phyloP scores from a whole-genome alignment of 1,284 basidiomycete genomes.

The Papiliotrema laurentii region DNA sequence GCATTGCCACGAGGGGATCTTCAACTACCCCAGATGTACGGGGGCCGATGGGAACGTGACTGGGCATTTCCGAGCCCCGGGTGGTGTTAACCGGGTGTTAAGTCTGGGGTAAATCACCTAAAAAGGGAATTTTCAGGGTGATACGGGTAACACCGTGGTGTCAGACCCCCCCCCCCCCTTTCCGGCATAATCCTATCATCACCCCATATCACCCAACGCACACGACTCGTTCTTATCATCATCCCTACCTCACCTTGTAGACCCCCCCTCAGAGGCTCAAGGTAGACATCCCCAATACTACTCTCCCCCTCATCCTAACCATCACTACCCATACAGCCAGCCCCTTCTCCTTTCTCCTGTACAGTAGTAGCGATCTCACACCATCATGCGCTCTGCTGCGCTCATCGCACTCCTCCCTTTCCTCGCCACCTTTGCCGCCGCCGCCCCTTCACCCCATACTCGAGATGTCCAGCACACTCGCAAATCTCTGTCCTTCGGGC shows the following conservation, averaged over 20 bases:
- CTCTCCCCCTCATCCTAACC: too few relatives aligned
- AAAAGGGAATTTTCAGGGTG: background rate
- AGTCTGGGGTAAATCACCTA: background rate
- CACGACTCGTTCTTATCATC: background rate
- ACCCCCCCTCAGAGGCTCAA: too few relatives aligned
- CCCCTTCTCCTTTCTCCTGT: constrained; percentile 1
- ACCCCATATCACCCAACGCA: background rate
- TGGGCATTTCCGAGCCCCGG: background rate
- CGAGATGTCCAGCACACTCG: constrained; percentile 40
- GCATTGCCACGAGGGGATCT: too few relatives aligned
- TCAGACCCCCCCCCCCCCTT: background rate
- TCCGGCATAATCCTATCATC: background rate
- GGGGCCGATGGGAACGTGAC: too few relatives aligned
- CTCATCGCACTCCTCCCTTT: constrained; percentile 44
- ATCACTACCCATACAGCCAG: too few relatives aligned
- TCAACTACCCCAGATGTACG: too few relatives aligned
- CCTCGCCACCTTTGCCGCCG: constrained; percentile 34
- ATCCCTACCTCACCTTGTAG: background rate
- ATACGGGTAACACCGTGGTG: background rate
- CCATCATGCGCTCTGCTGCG: constrained; percentile 42
- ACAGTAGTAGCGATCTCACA: constrained; percentile 2
- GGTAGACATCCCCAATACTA: too few relatives aligned
- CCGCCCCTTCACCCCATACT: background rate
- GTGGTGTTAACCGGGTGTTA: background rate
- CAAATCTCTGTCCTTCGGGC: constrained; percentile 77